A percentile compares a stretch with the other conserved stretches of the same genome.
Conservation (phyloP, 2,329 filamentous ascomycete species). For the Cladophialophora bantiana region DNA sequence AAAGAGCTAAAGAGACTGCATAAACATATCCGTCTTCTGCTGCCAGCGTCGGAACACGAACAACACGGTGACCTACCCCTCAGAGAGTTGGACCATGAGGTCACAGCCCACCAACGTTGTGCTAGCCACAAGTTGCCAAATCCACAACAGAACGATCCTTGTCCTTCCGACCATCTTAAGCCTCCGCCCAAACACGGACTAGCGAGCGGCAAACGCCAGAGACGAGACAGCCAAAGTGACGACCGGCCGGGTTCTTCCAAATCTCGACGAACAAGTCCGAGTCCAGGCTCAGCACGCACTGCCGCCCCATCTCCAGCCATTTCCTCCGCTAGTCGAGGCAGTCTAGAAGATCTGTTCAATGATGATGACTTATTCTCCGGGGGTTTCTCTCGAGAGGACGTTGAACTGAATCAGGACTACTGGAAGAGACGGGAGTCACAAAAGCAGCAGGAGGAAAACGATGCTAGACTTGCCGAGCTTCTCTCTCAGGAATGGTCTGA, state of each 20-base stretch:
- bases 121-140: constrained; percentile 5
- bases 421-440: constrained; percentile 33
- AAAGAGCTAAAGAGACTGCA: constrained; percentile 25
- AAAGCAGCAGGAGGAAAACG: constrained; percentile 39
- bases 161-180: constrained; percentile 11
- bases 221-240: constrained; percentile 28
- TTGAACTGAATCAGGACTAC: constrained; percentile 23
- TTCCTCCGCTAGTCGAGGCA: constrained; percentile 30
- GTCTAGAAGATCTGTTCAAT: constrained; percentile 32
- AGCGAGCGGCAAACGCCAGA: constrained; percentile 35
- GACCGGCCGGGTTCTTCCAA: constrained; percentile 28
- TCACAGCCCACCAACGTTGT: not conserved
- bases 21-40: constrained; percentile 25
- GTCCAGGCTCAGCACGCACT: constrained; percentile 21
- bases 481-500: constrained; percentile 46
- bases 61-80: not conserved
- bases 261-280: constrained; percentile 39
- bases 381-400: constrained; percentile 29
- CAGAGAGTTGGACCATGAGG: not conserved
- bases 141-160: not conserved
- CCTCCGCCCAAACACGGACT: constrained; percentile 21
- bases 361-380: constrained; percentile 28
- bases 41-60: constrained; percentile 4
- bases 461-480: constrained; percentile 46
- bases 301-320: constrained; percentile 25